Evolutionary conservation across 306 rosid genomes (phyloP).

Genomic region (Prunus padus): DNA sequence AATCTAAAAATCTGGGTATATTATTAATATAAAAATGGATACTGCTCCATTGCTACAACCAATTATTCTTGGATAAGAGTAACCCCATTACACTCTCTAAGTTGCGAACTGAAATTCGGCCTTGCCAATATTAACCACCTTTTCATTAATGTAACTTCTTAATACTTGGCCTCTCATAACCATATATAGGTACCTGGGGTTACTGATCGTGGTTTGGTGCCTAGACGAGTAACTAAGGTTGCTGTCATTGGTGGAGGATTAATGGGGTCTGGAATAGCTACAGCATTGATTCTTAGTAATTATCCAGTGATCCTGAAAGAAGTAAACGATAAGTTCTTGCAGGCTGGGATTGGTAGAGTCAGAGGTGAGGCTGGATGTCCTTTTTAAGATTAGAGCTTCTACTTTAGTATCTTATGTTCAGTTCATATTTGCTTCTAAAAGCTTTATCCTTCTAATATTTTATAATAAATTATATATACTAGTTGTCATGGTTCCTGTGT

Average conservation of each 20-base stretch:
- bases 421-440: background rate
- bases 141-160: background rate
- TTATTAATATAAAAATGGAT: background rate
- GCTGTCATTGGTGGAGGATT: slow-evolving; percentile 95
- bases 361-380: slow-evolving; percentile 56
- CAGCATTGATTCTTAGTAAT: slow-evolving; percentile 71
- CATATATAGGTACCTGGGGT: slow-evolving; percentile 75
- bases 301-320: slow-evolving; percentile 86
- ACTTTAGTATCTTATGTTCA: slow-evolving; percentile 16
- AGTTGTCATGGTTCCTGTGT: background rate
- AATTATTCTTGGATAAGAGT: background rate
- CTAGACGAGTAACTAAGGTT: slow-evolving; percentile 73
- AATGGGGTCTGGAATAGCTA: slow-evolving; percentile 98
- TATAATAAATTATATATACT: background rate
- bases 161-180: slow-evolving; percentile 2
- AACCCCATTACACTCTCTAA: background rate
- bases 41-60: background rate
- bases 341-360: slow-evolving; percentile 82
- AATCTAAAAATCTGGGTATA: background rate
- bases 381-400: slow-evolving; percentile 3
- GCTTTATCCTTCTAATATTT: background rate
- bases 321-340: slow-evolving; percentile 80
- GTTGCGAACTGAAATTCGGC: background rate
- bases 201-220: slow-evolving; percentile 79
- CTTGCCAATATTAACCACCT: background rate